Percentiles rank a stretch among this genome's conserved stretches.
These are phyloP conservation scores for Fraxinus dipetala DNA, from an alignment of 305 asterid species.

Conservation along the genomic window DNA sequence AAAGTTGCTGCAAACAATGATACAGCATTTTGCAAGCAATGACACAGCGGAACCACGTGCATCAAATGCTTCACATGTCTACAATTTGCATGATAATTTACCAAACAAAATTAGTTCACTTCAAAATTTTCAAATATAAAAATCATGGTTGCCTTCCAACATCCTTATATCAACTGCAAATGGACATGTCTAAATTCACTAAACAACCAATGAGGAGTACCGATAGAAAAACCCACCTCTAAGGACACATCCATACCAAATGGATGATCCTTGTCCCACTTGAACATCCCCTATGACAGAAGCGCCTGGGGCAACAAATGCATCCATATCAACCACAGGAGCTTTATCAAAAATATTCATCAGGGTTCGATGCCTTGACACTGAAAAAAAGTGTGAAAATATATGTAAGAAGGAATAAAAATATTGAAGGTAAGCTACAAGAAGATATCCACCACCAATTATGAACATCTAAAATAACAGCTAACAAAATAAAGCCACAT, in stretches of 20 bases:
- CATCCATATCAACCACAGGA: conserved; percentile 73
- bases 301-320: conserved; percentile 86
- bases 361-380: conserved; percentile 80
- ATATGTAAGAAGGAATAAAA: background rate
- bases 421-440: background rate
- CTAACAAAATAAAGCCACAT: background rate
- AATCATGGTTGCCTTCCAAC: conserved; percentile 6
- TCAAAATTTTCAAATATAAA: background rate
- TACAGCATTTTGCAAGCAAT: background rate
- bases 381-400: conserved; percentile 32
- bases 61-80: background rate
- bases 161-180: background rate
- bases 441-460: background rate
- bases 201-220: conserved; percentile 2
- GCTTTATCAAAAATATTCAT: conserved; percentile 68
- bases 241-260: conserved; percentile 90
- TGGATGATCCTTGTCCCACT: conserved; percentile 73
- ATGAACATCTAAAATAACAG: background rate
- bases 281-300: conserved; percentile 82
- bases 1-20: background rate
- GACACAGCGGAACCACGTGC: background rate
- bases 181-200: background rate
- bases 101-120: conserved; percentile 3
- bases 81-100: background rate
- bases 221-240: conserved; percentile 53